These are phyloP conservation scores for Nicotiana otophora DNA, from an alignment of 257 asterid genomes.

Conservation along the genomic window DNA sequence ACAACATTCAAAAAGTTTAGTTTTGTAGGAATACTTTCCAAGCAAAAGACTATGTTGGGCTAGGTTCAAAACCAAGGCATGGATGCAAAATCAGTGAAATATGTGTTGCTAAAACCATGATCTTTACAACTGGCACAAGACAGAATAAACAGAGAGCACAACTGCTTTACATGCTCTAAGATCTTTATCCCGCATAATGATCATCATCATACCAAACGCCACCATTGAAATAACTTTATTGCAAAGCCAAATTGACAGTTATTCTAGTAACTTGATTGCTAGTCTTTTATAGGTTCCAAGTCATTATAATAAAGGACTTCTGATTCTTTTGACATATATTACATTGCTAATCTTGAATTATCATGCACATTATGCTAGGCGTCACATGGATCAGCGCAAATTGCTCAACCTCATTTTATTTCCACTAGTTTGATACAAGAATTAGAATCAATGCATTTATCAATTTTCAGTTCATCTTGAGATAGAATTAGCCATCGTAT, in stretches of 20 bases:
- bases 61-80: neutral
- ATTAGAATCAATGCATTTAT: neutral
- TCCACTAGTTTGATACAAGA: neutral
- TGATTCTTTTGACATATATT: neutral
- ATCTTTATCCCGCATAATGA: neutral
- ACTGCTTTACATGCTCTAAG: neutral
- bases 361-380: neutral
- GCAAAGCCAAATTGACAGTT: neutral
- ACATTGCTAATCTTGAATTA: neutral
- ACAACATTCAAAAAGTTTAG: neutral
- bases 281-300: neutral
- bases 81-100: neutral
- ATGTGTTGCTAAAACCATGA: slow-evolving; percentile 3
- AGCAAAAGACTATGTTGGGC: neutral
- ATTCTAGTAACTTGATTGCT: neutral
- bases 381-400: neutral
- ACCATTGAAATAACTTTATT: neutral
- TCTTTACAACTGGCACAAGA: neutral
- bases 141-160: neutral
- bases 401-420: neutral
- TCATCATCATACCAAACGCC: neutral
- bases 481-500: neutral
- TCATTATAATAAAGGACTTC: neutral
- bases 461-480: neutral
- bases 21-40: neutral